Percentiles rank a stretch among this genome's conserved stretches.
phyloP scores from a whole-genome alignment of 768 basidiomycete genomes.

The Russula lepida region DNA sequence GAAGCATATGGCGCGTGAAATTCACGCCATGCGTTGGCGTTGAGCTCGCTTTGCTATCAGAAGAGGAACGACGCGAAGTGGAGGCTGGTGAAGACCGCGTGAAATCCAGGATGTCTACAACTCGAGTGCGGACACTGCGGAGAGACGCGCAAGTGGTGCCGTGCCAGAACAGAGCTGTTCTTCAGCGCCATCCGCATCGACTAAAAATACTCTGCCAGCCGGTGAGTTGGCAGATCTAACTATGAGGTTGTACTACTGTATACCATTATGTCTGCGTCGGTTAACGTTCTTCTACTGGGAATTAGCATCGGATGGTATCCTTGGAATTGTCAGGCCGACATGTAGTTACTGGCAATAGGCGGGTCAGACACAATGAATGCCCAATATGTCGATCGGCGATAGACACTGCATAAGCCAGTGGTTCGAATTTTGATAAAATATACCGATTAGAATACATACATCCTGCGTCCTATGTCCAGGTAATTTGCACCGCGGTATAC shows the following conservation, averaged over 20 bases:
- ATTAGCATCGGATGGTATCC: too few species aligned
- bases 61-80: constrained; percentile 47
- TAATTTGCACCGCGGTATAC: background rate
- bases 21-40: constrained; percentile 56
- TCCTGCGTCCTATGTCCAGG: too few species aligned
- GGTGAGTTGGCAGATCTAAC: constrained; percentile 15
- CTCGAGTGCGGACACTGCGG: background rate
- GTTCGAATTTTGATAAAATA: too few species aligned
- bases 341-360: too few species aligned
- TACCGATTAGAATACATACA: too few species aligned
- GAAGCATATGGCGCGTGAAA: constrained; percentile 58
- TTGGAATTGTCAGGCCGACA: too few species aligned
- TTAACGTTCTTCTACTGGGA: too few species aligned
- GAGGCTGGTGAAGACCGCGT: constrained; percentile 60
- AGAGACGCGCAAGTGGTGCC: background rate
- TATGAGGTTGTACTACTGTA: too few species aligned
- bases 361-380: too few species aligned
- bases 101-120: constrained; percentile 1
- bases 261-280: too few species aligned
- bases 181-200: background rate
- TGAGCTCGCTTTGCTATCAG: constrained; percentile 41
- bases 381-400: too few species aligned
- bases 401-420: too few species aligned
- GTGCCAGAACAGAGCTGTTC: background rate
- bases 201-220: background rate